phyloP scores from a whole-genome alignment of 306 rosid species.

The Cucurbita pepo region DNA sequence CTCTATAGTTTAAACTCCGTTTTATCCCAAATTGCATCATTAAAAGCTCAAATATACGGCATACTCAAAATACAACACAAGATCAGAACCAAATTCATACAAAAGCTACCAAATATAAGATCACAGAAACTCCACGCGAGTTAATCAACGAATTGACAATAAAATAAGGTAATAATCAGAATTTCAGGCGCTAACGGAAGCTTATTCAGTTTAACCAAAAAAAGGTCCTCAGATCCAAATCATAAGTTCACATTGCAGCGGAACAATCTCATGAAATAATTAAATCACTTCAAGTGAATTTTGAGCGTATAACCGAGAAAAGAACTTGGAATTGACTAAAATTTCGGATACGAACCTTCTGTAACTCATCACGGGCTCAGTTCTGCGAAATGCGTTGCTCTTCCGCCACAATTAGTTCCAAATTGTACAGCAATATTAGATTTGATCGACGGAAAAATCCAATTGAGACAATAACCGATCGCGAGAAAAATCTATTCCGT shows the following conservation, averaged over 20 bases:
- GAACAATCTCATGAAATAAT: not conserved
- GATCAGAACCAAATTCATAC: not conserved
- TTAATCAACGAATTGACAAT: not conserved
- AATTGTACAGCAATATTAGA: not conserved
- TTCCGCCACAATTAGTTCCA: not conserved
- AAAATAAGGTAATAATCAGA: not conserved
- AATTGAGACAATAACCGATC: not conserved
- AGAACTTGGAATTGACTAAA: not conserved
- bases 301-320: not conserved
- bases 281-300: not conserved
- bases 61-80: not conserved
- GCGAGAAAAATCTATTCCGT: not conserved
- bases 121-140: not conserved
- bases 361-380: conserved; percentile 39
- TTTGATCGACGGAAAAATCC: not conserved
- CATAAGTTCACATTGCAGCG: not conserved
- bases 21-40: not conserved
- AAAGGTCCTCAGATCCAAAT: not conserved
- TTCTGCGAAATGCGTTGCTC: conserved; percentile 5
- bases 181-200: not conserved
- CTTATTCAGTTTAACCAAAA: not conserved
- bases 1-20: not conserved
- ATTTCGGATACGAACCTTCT: conserved; percentile 47
- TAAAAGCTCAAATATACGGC: not conserved
- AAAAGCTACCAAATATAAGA: not conserved